These are phyloP conservation scores for Sutorius australiensis DNA, from an alignment of 768 basidiomycete genomes.

Conservation along the genomic window DNA sequence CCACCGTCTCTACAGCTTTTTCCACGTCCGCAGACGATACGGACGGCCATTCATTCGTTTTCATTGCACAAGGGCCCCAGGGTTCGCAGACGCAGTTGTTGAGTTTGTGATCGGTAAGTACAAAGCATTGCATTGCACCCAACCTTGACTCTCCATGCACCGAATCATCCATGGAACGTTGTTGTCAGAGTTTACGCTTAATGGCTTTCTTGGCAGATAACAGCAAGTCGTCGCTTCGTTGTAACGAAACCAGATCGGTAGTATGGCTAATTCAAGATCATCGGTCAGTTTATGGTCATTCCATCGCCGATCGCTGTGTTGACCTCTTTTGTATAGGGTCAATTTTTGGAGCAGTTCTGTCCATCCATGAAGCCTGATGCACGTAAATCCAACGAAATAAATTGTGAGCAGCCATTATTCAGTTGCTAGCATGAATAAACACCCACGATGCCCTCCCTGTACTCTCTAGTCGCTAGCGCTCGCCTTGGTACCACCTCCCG, in stretches of 20 bases:
- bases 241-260: not conserved
- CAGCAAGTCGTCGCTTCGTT: not conserved
- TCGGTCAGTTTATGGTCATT: conserved; percentile 16
- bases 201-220: conserved; percentile 10
- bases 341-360: not conserved
- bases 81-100: not conserved
- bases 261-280: not conserved
- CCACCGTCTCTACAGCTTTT: not conserved
- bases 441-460: conserved; percentile 16
- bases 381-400: conserved; percentile 17
- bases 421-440: not conserved
- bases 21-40: not conserved
- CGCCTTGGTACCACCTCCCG: conserved; percentile 7
- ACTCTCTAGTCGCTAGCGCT: conserved; percentile 5
- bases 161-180: not conserved
- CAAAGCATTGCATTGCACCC: not conserved
- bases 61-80: not conserved
- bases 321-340: not conserved
- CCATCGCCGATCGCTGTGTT: conserved; percentile 16
- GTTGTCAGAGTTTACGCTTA: not conserved
- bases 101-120: not conserved
- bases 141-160: not conserved
- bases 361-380: not conserved
- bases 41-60: not conserved
- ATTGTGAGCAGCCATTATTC: not conserved